These are phyloP conservation scores for Termitomyces sp. DNA, from an alignment of 768 basidiomycete species.

Conservation along the genomic window DNA sequence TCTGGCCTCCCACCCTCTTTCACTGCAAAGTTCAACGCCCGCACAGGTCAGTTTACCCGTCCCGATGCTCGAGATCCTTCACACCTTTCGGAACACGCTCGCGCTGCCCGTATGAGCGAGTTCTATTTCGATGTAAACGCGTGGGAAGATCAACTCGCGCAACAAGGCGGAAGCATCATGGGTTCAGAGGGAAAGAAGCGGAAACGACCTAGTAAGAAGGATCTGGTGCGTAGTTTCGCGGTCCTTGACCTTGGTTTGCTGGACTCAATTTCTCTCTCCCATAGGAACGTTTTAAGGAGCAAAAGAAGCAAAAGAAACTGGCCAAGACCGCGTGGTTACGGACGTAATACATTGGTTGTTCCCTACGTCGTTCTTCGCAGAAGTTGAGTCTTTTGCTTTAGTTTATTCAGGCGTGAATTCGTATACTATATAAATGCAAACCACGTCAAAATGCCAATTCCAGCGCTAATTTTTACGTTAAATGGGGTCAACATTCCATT, in stretches of 20 bases:
- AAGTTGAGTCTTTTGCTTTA: background rate
- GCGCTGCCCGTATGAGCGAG: conserved; percentile 80
- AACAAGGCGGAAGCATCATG: conserved; percentile 30
- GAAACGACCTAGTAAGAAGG: conserved; percentile 77
- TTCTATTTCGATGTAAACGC: conserved; percentile 82
- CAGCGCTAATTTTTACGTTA: too few species aligned
- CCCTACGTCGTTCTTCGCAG: background rate
- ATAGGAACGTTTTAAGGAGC: conserved; percentile 80
- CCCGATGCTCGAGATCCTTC: conserved; percentile 64
- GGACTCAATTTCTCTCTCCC: conserved; percentile 9
- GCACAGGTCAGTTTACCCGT: conserved; percentile 71
- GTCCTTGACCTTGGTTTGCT: background rate
- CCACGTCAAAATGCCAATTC: background rate
- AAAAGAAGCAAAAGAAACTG: conserved; percentile 77
- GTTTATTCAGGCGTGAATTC: background rate
- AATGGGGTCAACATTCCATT: too few species aligned
- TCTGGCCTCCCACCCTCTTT: conserved; percentile 36
- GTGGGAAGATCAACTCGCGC: conserved; percentile 70
- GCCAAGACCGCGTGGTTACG: conserved; percentile 87
- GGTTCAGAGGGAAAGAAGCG: conserved; percentile 59
- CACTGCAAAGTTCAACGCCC: conserved; percentile 75
- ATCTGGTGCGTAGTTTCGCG: conserved; percentile 51
- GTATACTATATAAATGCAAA: background rate
- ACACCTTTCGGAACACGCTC: conserved; percentile 76
- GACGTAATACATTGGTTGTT: conserved; percentile 31